These are phyloP conservation scores for Westerdykella aurantiaca DNA, from an alignment of 2,329 filamentous ascomycete genomes.

Conservation along the genomic window DNA sequence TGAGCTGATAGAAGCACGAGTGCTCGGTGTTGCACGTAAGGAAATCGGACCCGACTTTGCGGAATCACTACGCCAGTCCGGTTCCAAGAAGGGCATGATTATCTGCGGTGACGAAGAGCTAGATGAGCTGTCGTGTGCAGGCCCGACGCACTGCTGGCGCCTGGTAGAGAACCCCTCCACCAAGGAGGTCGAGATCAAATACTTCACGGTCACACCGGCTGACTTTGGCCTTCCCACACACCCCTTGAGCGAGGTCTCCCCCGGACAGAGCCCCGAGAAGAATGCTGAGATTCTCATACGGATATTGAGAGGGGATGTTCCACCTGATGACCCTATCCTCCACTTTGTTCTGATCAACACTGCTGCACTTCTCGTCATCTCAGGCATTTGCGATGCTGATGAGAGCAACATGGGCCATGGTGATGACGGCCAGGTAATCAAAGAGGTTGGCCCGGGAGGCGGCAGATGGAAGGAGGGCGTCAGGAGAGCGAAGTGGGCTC, in stretches of 20 bases:
- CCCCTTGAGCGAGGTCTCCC: slow-evolving; percentile 69
- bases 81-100: slow-evolving; percentile 76
- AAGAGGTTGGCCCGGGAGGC: slow-evolving; percentile 76
- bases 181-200: slow-evolving; percentile 57
- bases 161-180: slow-evolving; percentile 49
- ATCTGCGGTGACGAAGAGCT: slow-evolving; percentile 93
- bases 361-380: slow-evolving; percentile 77
- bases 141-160: slow-evolving; percentile 83
- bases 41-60: slow-evolving; percentile 86
- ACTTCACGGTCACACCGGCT: slow-evolving; percentile 71
- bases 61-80: slow-evolving; percentile 70
- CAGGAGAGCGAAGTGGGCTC: slow-evolving; percentile 77
- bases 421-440: slow-evolving; percentile 74
- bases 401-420: slow-evolving; percentile 71
- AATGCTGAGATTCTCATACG: slow-evolving; percentile 79
- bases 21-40: slow-evolving; percentile 86
- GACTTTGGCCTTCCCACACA: slow-evolving; percentile 81
- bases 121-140: slow-evolving; percentile 91
- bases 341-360: slow-evolving; percentile 95
- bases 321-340: slow-evolving; percentile 73
- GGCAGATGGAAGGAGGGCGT: slow-evolving; percentile 94
- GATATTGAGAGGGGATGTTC: slow-evolving; percentile 68
- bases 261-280: slow-evolving; percentile 76
- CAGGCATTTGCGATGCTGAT: slow-evolving; percentile 81
- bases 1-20: slow-evolving; percentile 69